Evolutionary conservation across 2,329 filamentous ascomycete genomes (phyloP), one percentile per base, ranked within the genome.

Genomic region (Fusarium proliferatum): DNA sequence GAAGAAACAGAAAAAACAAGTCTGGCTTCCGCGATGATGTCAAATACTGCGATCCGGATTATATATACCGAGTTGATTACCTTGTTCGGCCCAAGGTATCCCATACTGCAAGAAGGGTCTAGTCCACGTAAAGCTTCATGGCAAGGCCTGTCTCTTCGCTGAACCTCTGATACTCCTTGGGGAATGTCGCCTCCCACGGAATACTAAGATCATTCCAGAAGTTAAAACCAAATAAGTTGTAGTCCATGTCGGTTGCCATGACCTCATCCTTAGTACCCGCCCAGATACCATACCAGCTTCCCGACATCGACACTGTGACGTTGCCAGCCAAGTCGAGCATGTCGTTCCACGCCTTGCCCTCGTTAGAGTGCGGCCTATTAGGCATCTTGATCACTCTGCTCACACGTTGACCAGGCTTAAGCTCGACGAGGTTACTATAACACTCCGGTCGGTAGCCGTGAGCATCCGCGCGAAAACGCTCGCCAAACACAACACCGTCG

Each of bases 201-300:
- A 39, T 38, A 21, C 12, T 9, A 6, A 53, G 10, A 2, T n/a
- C 7, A 21, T 39, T 39, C 51, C 51, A 53, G 30, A 33, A 30
- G 28, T 30, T 30, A 30, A 11, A 10, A 30, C 28, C 10, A 9
- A 30, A 30, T 30, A 9, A 30, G 28, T 11, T 9, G 10, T 9
- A 10, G 9, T 49, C 28, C 46, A 49, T 33, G 11, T 49, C 46
- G 13, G 46, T 28, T 11, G 9, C 26, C 56, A 63, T 61, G 17
- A 39, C 41, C 33, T 48, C 21, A 1, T 41, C 16, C 28, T 41
- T 63, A 7, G n/a, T 23, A 8, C 36, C n/a, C 10, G 34, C 56
- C 61, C 61, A 63, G 28, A 63, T 11, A 39, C 61, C 56, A 12
- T 63, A 34, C 56, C 61, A 61, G 15, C 26, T 36, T 34, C 56